phyloP scores from a whole-genome alignment of 2,329 filamentous ascomycete species.

The Fusarium sp. region DNA sequence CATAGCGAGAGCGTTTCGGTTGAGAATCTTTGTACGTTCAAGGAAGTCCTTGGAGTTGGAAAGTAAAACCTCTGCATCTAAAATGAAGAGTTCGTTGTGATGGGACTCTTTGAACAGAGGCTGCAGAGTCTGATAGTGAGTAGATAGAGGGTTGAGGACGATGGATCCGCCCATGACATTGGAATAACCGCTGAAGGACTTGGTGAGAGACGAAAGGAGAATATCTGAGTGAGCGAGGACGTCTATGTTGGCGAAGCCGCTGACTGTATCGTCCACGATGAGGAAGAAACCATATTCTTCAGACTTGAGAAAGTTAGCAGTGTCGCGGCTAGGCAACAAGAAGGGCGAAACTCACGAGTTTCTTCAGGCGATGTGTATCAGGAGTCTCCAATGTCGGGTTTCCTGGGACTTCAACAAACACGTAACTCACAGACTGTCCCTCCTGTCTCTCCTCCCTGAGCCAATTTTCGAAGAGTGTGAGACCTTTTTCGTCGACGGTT shows the following conservation, averaged over 20 bases:
- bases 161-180: slow-evolving; percentile 67
- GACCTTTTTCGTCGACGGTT: slow-evolving; percentile 55
- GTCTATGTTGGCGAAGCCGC: slow-evolving; percentile 64
- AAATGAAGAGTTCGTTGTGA: slow-evolving; percentile 61
- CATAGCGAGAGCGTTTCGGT: slow-evolving; percentile 60
- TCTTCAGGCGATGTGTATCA: slow-evolving; percentile 53
- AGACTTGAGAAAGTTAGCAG: slow-evolving; percentile 43
- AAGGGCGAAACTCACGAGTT: slow-evolving; percentile 55
- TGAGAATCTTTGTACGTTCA: slow-evolving; percentile 54
- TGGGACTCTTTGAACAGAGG: slow-evolving; percentile 47
- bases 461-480: slow-evolving; percentile 61
- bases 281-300: slow-evolving; percentile 61
- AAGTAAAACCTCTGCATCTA: slow-evolving; percentile 61
- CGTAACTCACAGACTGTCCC: slow-evolving; percentile 58
- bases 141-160: slow-evolving; percentile 62
- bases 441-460: slow-evolving; percentile 56
- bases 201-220: slow-evolving; percentile 67
- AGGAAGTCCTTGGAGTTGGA: slow-evolving; percentile 61
- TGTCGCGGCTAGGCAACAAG: neutral
- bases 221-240: slow-evolving; percentile 63
- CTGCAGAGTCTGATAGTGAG: slow-evolving; percentile 55
- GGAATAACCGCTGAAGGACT: slow-evolving; percentile 68
- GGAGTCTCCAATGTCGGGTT: slow-evolving; percentile 54
- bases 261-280: slow-evolving; percentile 63
- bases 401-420: slow-evolving; percentile 61